Evolutionary conservation across 768 basidiomycete genomes (phyloP), one percentile per base, ranked within the genome.

Genomic region (Kwoniella pini): DNA sequence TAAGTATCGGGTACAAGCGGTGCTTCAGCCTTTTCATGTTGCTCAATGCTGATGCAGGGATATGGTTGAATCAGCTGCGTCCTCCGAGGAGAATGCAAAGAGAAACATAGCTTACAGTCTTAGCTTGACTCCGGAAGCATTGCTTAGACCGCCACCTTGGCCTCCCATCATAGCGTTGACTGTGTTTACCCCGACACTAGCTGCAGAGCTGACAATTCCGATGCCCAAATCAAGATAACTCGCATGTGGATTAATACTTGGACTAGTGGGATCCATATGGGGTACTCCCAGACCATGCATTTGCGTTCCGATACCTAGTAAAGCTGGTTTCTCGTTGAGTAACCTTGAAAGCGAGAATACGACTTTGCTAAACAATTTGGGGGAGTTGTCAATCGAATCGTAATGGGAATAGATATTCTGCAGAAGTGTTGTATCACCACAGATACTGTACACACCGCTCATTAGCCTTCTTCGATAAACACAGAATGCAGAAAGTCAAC

Each of bases 1-100:
- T 99, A 97, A 3, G 89, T 83, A 60, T 99, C 96, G 0, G 96
- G 95, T 54, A 97, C 93, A 0, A 86, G 82, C 0, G 96, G 96
- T 0, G 93, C 86, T 68, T 99, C 96, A 0, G 91, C 89, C 77
- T 99, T 99, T 81, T 99, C 95, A 12, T 97, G 85, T 77, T 98
- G 96, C 75, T 99, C 95, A 68, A 99, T 97, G 75, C 94, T 96
- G 69, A n/a, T n/a, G n/a, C 21, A 33, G 22, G 31, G 38, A 30
- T 24, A 24, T 10, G 12, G 11, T 19, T 36, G 11, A 19, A 30
- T 38, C 56, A 40, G 49, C 30, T 22, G 4, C 43, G 38, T 11
- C 7, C 49, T 31, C 9, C 27, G 53, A 36, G 36, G 30, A 7
- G 28, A 12, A 1, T 33, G n/a, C 26, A 27, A 28, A 2, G 9